Conservation (phyloP, 805 yeast species). For the Starmera caribaea region DNA sequence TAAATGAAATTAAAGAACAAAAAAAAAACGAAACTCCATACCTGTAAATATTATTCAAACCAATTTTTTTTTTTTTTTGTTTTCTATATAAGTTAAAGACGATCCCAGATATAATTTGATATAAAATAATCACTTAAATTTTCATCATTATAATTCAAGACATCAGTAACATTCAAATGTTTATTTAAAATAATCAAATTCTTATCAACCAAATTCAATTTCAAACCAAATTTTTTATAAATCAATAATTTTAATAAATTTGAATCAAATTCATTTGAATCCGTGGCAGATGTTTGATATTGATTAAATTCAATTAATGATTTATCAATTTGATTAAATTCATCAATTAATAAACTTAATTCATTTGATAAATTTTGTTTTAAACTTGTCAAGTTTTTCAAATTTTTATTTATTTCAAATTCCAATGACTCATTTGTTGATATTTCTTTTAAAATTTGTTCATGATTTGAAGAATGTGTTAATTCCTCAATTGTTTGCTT, state of each 20-base stretch:
- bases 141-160: slow-evolving; percentile 38
- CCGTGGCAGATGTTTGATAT: slow-evolving; percentile 3
- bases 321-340: slow-evolving; percentile 25
- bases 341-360: slow-evolving; percentile 27
- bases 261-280: background rate
- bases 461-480: slow-evolving; percentile 19
- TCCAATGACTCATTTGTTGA: slow-evolving; percentile 33
- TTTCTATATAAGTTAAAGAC: slow-evolving; percentile 22
- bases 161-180: slow-evolving; percentile 33
- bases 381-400: slow-evolving; percentile 38
- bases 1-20: too few species aligned
- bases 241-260: slow-evolving; percentile 41
- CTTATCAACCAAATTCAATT: slow-evolving; percentile 31
- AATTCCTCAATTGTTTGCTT: slow-evolving; percentile 14
- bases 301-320: slow-evolving; percentile 4
- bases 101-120: slow-evolving; percentile 74
- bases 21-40: background rate
- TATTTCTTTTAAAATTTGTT: slow-evolving; percentile 22
- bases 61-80: too few species aligned
- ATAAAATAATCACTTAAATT: slow-evolving; percentile 60
- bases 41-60: too few species aligned
- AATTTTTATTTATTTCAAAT: slow-evolving; percentile 39
- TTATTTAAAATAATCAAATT: slow-evolving; percentile 42
- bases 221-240: slow-evolving; percentile 51
- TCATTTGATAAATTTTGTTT: slow-evolving; percentile 30